Evolutionary conservation across 768 basidiomycete genomes (phyloP).

Genomic region (Boletales sp.): DNA sequence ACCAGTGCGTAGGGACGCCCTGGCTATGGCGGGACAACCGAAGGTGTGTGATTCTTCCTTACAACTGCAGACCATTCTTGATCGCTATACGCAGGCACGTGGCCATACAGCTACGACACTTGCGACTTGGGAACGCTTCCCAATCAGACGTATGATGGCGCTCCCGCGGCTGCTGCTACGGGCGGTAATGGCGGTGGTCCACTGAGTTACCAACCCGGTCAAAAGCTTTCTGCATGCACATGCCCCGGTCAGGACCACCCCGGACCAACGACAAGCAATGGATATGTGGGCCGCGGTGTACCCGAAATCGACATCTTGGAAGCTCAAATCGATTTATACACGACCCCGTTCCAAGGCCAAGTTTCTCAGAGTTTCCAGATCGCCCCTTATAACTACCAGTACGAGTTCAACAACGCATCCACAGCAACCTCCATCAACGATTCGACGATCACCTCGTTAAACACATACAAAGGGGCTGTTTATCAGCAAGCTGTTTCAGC

Average conservation of each 20-base stretch:
- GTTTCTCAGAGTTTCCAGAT: conserved; percentile 80
- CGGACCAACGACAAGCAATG: conserved; percentile 52
- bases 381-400: conserved; percentile 75
- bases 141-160: conserved; percentile 68
- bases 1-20: conserved; percentile 60
- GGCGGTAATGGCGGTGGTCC: conserved; percentile 46
- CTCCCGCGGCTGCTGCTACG: conserved; percentile 55
- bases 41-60: conserved; percentile 43
- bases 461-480: conserved; percentile 65
- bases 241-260: conserved; percentile 86
- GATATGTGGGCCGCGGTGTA: conserved; percentile 62
- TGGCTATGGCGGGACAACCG: conserved; percentile 86
- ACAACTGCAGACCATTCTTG: not conserved
- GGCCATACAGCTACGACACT: conserved; percentile 81
- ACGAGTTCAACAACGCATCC: conserved; percentile 53
- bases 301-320: conserved; percentile 96
- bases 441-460: conserved; percentile 47
- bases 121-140: conserved; percentile 88
- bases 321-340: conserved; percentile 59
- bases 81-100: conserved; percentile 35
- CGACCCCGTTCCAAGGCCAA: conserved; percentile 50
- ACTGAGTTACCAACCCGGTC: conserved; percentile 82
- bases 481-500: conserved; percentile 77
- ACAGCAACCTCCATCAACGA: conserved; percentile 55
- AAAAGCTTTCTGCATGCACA: conserved; percentile 83